Percentiles rank a stretch among this genome's conserved stretches.
Conservation (phyloP, 768 basidiomycete genomes). For the Nevesoporus exiguus region DNA sequence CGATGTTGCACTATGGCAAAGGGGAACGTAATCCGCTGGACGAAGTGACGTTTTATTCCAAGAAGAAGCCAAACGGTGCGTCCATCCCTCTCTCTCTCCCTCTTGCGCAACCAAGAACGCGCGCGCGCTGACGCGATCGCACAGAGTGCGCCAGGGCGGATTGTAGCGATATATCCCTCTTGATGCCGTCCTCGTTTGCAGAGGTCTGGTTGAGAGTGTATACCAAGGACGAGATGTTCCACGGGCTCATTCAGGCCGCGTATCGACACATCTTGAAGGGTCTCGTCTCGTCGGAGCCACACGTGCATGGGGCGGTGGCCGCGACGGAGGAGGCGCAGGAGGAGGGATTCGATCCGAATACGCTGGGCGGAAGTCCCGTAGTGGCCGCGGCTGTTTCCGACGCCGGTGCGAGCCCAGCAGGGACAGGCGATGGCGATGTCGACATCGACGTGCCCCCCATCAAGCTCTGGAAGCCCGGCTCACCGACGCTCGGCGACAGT, state of each 20-base stretch:
- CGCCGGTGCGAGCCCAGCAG: too few relatives aligned
- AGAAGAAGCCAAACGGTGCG: conserved; percentile 56
- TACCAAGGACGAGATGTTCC: conserved; percentile 56
- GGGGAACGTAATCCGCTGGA: conserved; percentile 65
- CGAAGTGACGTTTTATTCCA: conserved; percentile 70
- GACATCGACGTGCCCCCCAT: conserved; percentile 29
- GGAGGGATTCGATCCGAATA: conserved; percentile 11
- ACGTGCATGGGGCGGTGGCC: neutral
- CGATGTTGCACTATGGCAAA: conserved; percentile 77
- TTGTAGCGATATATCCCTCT: conserved; percentile 57
- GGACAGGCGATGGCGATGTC: too few relatives aligned
- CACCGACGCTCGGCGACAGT: neutral
- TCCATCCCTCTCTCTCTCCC: neutral
- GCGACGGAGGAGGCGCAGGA: neutral
- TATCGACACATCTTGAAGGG: conserved; percentile 46
- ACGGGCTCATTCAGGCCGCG: conserved; percentile 63
- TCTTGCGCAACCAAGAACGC: too few relatives aligned
- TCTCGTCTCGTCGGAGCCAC: conserved; percentile 12
- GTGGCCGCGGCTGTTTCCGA: too few relatives aligned
- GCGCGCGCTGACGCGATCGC: neutral
- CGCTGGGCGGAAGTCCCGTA: neutral
- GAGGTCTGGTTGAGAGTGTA: conserved; percentile 70
- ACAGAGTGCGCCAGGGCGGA: conserved; percentile 44
- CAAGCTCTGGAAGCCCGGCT: neutral
- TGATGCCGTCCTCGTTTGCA: conserved; percentile 63